Percentiles rank a stretch among this genome's conserved stretches.
phyloP scores from a whole-genome alignment of 225 moss, liverwort and hornwort genomes.

The Antitrichia curtipendula region DNA sequence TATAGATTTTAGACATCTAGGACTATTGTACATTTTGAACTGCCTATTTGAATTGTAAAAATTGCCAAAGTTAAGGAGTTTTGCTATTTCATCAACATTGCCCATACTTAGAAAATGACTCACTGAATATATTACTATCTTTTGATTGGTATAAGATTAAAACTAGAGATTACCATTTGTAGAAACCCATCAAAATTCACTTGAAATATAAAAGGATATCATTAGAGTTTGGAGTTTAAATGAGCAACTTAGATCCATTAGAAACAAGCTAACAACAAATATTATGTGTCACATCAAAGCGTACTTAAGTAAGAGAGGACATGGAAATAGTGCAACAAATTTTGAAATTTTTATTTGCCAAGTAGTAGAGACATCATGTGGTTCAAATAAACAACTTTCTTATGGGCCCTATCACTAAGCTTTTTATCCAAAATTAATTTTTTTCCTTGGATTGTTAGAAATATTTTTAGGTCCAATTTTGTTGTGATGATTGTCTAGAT shows the following conservation, averaged over 20 bases:
- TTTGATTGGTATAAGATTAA: not conserved
- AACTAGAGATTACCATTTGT: not conserved
- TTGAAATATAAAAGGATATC: not conserved
- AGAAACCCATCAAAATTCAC: not conserved
- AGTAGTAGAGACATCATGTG: not conserved
- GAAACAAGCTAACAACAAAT: not conserved
- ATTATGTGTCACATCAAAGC: not conserved
- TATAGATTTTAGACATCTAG: no score
- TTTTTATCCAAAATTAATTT: not conserved
- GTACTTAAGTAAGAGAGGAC: not conserved
- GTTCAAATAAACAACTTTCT: not conserved
- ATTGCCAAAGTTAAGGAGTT: no score
- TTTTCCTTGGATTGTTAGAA: not conserved
- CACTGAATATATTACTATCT: not conserved
- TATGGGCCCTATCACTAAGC: not conserved
- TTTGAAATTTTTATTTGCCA: not conserved
- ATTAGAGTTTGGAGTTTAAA: rapidly evolving
- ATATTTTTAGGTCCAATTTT: not conserved
- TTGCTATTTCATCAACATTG: no score
- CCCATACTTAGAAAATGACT: not conserved
- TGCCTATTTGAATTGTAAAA: no score
- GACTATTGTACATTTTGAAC: no score
- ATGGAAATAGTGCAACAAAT: not conserved
- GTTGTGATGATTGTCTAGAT: not conserved
- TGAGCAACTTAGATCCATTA: rapidly evolving